A percentile compares a stretch with the other conserved stretches of the same genome.
Conservation (phyloP, 176 grass and related monocot species). For the sorghum (Sorghum bicolor) region DNA sequence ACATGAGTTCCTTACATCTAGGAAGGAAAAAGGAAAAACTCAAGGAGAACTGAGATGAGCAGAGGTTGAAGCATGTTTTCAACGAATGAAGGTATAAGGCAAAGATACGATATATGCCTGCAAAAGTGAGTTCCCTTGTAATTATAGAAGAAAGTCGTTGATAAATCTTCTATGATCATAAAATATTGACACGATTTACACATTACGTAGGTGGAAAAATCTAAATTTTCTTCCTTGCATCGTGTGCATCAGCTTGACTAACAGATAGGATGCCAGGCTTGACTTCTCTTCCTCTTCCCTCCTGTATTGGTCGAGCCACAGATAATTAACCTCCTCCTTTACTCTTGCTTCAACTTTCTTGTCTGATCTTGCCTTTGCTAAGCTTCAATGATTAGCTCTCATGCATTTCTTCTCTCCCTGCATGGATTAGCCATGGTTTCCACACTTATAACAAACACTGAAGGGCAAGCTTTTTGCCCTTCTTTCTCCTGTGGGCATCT, state of each 20-base stretch:
- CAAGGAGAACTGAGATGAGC: no score
- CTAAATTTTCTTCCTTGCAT: no score
- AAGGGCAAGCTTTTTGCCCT: not conserved
- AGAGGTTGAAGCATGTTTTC: no score
- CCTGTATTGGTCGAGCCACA: not conserved
- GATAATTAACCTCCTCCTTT: not conserved
- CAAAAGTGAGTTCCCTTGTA: no score
- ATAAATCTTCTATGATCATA: no score
- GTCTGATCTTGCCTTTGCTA: not conserved
- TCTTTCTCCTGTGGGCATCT: slow-evolving; percentile 37
- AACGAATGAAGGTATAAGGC: no score
- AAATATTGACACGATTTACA: no score
- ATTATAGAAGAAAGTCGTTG: no score
- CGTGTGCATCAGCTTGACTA: not conserved
- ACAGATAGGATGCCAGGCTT: not conserved
- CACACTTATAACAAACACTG: not conserved
- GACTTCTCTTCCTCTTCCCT: not conserved
- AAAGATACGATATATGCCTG: no score
- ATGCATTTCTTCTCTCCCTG: not conserved
- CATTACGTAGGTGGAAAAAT: no score
- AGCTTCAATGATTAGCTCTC: not conserved
- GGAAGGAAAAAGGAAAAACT: no score
- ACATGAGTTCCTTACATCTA: no score
- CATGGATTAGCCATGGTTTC: not conserved
- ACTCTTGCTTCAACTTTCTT: not conserved